Base-by-base conservation (phyloP, 345 rosid genomes). In the Euphorbia peplus region DNA sequence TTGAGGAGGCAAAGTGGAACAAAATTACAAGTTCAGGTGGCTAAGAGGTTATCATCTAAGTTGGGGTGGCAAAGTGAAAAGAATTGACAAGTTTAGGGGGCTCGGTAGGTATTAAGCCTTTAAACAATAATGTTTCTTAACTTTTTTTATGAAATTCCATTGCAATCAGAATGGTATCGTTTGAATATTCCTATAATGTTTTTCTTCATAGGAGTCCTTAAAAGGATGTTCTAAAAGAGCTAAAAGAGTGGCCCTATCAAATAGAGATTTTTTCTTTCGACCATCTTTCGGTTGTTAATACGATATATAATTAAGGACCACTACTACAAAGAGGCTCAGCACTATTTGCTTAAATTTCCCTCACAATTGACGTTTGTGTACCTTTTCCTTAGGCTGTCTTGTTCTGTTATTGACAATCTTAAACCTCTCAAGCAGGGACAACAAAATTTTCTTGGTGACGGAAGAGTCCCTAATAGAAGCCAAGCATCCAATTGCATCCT, bases 401-500 rank as follows among this genome's bases (percentile, higher is more conserved):
- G 73, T 57, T 79, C 85, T 74, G 37, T 67, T 78, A 76, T 79
- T 74, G n/a, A 82, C 72, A 64, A 85, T 63, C 73, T 82, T 79
- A 80, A 84, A 77, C 77, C 85, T 89, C 81, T 82, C 72, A 66
- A 86, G 83, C 79, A 79, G 68, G 61, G 89, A 86, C 30, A 73
- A 68, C 7, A 91, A 82, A 76, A 83, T 83, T 44, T 71, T 84
- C 83, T 85, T 83, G 66, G 82, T 84, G 63, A 81, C 44, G 28
- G 95, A 90, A 69, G 92, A 87, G 79, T 90, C 90, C 15, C 83
- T 65, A 22, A 92, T 80, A 64, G 90, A 88, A 82, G 97, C 96
- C 80, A 91, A 73, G 86, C 89, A 90, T 73, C 86, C 84, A 65
- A 90, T 76, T 65, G 96, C 88, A 80, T 86, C 93, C 98, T 93